A percentile compares a stretch with the other conserved stretches of the same genome.
Conservation (phyloP, 176 grass and related monocot genomes). For the Melocanna baccifera region DNA sequence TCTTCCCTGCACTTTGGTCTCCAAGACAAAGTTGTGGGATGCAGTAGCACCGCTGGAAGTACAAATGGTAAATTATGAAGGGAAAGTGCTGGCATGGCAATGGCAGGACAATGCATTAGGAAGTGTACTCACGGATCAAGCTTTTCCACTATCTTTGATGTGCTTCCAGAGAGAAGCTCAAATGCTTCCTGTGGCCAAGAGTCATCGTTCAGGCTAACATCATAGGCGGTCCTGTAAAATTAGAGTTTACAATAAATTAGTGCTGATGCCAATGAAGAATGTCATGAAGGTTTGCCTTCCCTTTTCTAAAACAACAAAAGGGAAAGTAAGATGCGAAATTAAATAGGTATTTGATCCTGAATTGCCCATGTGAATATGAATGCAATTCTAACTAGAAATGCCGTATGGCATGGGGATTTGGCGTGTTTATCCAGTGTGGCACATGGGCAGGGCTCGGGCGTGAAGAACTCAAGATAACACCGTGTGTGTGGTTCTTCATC, state of each 20-base stretch:
- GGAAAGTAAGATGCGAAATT: neutral
- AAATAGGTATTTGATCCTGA: neutral
- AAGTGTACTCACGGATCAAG: conserved; percentile 58
- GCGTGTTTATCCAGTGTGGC: neutral
- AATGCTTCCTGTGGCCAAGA: conserved; percentile 66
- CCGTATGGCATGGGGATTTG: neutral
- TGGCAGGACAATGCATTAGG: neutral
- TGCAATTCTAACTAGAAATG: neutral
- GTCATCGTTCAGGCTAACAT: conserved; percentile 68
- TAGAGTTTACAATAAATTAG: neutral
- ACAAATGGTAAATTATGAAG: neutral
- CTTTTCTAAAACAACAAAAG: neutral
- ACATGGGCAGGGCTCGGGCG: neutral
- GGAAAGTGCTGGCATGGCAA: neutral
- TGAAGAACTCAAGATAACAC: neutral
- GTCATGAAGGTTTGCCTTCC: neutral
- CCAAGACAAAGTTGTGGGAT: conserved; percentile 67
- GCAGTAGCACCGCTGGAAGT: conserved; percentile 48
- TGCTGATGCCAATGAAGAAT: neutral
- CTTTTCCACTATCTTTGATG: conserved; percentile 58
- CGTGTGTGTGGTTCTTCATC: neutral
- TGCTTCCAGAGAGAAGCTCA: conserved; percentile 53
- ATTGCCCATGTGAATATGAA: neutral
- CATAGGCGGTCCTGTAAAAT: conserved; percentile 63
- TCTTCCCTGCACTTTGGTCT: conserved; percentile 61